Evolutionary conservation across 495 filamentous ascomycete genomes (phyloP).

Genomic region (Barbatosphaeria neglecta): DNA sequence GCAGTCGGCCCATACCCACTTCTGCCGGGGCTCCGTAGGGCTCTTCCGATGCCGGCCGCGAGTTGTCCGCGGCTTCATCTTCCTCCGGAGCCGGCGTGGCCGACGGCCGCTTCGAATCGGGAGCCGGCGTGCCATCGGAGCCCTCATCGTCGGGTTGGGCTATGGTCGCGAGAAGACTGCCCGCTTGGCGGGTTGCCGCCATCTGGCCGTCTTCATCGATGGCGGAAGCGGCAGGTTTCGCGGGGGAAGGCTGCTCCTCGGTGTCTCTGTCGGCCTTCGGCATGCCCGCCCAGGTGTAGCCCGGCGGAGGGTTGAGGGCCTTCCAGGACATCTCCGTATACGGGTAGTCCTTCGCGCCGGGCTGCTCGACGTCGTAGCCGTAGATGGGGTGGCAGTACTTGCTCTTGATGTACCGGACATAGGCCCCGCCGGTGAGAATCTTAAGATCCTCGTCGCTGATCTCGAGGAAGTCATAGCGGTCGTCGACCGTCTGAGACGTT

Average conservation of each 20-base stretch:
- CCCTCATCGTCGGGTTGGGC: conserved; percentile 21
- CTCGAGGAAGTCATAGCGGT: conserved; percentile 18
- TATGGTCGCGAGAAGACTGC: conserved; percentile 30
- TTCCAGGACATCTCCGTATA: too few species aligned
- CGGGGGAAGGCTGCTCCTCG: conserved; percentile 25
- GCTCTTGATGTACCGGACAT: conserved; percentile 7
- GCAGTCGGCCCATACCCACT: too few species aligned
- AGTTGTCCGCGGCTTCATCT: too few species aligned
- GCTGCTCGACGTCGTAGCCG: conserved; percentile 20
- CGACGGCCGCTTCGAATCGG: conserved; percentile 26
- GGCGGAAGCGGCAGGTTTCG: conserved; percentile 15
- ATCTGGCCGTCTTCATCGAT: conserved; percentile 12
- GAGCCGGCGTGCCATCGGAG: conserved; percentile 11
- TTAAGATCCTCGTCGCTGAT: conserved; percentile 20
- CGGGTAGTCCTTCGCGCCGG: conserved; percentile 13
- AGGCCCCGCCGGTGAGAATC: conserved; percentile 12
- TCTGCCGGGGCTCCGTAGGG: conserved; percentile 10
- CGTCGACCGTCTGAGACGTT: conserved; percentile 2
- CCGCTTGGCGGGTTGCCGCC: conserved; percentile 23
- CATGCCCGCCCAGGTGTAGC: conserved; percentile 19
- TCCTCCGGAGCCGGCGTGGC: conserved; percentile 16
- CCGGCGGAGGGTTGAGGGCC: too few species aligned
- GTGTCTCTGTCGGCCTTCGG: conserved; percentile 28
- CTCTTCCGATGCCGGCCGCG: conserved; percentile 5
- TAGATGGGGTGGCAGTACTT: too few species aligned